Base-by-base conservation (phyloP, 352 stramenopile genomes). In the Bremia lactucae region DNA sequence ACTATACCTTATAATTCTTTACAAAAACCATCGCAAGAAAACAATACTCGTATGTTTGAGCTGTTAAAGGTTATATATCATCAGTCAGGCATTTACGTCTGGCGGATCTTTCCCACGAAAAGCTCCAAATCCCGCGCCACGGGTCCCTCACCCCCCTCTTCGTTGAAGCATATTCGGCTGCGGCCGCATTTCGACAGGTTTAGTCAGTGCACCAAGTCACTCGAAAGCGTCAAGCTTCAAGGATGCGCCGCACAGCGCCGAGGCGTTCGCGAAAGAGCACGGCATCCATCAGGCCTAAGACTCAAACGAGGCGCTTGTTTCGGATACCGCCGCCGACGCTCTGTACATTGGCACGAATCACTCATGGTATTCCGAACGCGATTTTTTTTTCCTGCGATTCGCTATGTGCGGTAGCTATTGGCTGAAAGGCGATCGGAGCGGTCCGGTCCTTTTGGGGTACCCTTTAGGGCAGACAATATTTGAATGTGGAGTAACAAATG, bases 341-440 rank as follows among this genome's bases (percentile, higher is more conserved):
- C 71, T 96, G n/a, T 97, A 97, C 65, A 76, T 97, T 33, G 87
- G 83, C 24, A 96, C 88, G 34, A 46, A 96, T 13, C 84, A 97
- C 59, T 69, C 76, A 7, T 76, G 74, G 45, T 84, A 96, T 52
- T 79, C 72, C 40, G 60, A 74, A 19, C 75, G 91, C 48, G 68
- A 14, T 61, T 79, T 6, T 93, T 91, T 50, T 94, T 94, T 45
- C 82, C 82, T 0, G 68, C 59, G 2, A 62, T 84, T 13, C 66
- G 66, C 19, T 63, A 72, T 36, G 75, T 84, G 9, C 65, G 74
- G 2, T 41, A 83, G 37, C 39, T 88, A n/a, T 37, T 94, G 15
- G 45, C 40, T 3, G 38, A 65, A 2, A 67, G 8, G 52, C 45
- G 19, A 89, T 94, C 20, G 82, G 77, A 6, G 57, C 83, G 7